Conservation (phyloP, 176 grass and related monocot genomes). For the Pharus latifolius region DNA sequence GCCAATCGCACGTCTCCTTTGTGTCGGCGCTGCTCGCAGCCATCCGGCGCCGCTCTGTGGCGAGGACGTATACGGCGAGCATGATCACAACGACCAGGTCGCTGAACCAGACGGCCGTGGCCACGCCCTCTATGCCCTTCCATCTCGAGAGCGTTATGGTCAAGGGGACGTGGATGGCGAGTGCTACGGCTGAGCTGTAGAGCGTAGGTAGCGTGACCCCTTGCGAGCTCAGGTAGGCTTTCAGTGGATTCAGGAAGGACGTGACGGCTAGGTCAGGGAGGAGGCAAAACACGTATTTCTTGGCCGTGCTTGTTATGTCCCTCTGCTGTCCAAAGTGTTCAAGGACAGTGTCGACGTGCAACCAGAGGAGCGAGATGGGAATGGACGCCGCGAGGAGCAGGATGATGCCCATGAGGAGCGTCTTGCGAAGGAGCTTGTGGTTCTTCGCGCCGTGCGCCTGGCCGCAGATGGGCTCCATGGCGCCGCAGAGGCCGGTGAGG, state of each 20-base stretch:
- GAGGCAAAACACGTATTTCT: constrained; percentile 32
- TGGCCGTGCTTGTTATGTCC: constrained; percentile 46
- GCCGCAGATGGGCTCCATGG: constrained; percentile 93
- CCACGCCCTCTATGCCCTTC: constrained; percentile 52
- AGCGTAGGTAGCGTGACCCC: constrained; percentile 69
- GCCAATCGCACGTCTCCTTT: background rate
- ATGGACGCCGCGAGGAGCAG: constrained; percentile 48
- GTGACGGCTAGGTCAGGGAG: constrained; percentile 65
- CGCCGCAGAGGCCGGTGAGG: constrained; percentile 58
- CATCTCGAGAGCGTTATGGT: constrained; percentile 32
- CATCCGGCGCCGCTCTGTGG: constrained; percentile 4
- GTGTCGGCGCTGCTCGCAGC: background rate
- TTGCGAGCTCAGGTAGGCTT: constrained; percentile 73
- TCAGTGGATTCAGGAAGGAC: constrained; percentile 62
- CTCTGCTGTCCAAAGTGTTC: constrained; percentile 51
- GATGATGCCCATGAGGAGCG: constrained; percentile 49
- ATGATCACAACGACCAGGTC: constrained; percentile 40
- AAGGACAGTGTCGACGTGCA: constrained; percentile 59
- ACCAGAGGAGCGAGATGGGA: constrained; percentile 63
- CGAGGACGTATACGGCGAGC: constrained; percentile 33
- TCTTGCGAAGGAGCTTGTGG: constrained; percentile 46
- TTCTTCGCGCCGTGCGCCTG: constrained; percentile 87
- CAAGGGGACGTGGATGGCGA: constrained; percentile 61
- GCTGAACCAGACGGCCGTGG: constrained; percentile 57
- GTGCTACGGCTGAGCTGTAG: constrained; percentile 31